Base-by-base conservation (phyloP, 2,329 filamentous ascomycete species). In the Teratosphaeria nubilosa region DNA sequence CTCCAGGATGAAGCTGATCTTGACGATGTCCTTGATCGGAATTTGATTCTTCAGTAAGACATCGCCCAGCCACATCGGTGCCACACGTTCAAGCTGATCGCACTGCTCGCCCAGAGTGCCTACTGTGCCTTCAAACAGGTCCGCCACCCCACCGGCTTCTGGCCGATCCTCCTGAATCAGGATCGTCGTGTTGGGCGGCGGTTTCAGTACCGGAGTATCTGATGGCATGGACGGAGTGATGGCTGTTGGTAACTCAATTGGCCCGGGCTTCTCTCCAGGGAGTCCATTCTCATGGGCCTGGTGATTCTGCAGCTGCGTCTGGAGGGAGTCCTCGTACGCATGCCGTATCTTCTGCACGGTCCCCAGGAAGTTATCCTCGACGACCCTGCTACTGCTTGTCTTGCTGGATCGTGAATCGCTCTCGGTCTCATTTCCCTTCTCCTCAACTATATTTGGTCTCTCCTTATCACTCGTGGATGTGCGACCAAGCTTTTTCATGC, bases 1-100 rank as follows among this genome's bases (percentile, higher is more conserved):
- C 65, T 94, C 84, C 25, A 99, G 79, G 16, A 96, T 82, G 69
- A 99, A 99, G 3, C 90, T 91, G n/a, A 97, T 86, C 78, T 99
- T 99, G 65, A 92, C 84, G 1, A 91, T 86, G n/a, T 97, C 94
- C 76, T 97, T 97, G 59, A 80, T 75, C 0, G 91, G 90, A 9
- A 90, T 83, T 70, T 84, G 81, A 70, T 96, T 96, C 78, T 80
- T 79, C 53, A 99, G 77, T 14, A 99, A 78, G 37, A 96, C 82
- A 63, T 97, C 91, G 14, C 88, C 91, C 6, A 99, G 79, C 94
- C 94, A 99, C 78, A 88, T 87, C 1, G 94, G 92, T 5, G 87
- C 91, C 48, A 86, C 83, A 68, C 90, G 87, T 75, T 97, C 91
- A 56, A 99, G 86, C 22, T 86, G 76, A 72, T 95, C 90, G 22